Evolutionary conservation across 768 basidiomycete species (phyloP).

Genomic region (Rhizopogon rudus): DNA sequence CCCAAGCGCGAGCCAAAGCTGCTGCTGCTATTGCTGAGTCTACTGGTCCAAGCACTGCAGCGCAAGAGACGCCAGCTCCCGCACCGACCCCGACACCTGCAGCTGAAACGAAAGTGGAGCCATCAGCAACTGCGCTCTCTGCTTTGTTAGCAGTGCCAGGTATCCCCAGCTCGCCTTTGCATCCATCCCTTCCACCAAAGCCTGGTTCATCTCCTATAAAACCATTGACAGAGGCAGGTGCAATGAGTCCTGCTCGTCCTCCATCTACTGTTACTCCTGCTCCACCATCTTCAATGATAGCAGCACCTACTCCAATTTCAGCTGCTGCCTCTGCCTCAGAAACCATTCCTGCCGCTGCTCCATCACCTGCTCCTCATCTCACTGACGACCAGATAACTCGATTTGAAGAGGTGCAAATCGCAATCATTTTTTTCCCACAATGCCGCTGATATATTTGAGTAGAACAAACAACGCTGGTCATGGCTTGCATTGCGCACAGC

Average conservation of each 20-base stretch:
- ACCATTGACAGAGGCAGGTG: constrained; percentile 28
- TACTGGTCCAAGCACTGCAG: background rate
- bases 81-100: background rate
- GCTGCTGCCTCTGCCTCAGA: constrained; percentile 10
- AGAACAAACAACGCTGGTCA: constrained; percentile 75
- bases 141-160: background rate
- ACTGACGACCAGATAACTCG: constrained; percentile 48
- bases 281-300: background rate
- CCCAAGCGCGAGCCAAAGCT: constrained; percentile 40
- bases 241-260: constrained; percentile 20
- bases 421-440: constrained; percentile 2
- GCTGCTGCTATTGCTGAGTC: constrained; percentile 27
- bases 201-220: constrained; percentile 41
- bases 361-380: constrained; percentile 20
- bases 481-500: constrained; percentile 81
- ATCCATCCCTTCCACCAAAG: constrained; percentile 70
- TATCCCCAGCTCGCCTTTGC: constrained; percentile 40
- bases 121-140: constrained; percentile 1
- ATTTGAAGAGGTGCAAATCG: constrained; percentile 54
- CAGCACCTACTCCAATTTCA: constrained; percentile 7
- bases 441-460: constrained; percentile 10
- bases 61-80: constrained; percentile 15
- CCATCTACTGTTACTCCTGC: constrained; percentile 1
- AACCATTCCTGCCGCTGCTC: constrained; percentile 12
- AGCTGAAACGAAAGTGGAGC: constrained; percentile 20